Conservation (phyloP, 176 grass and related monocot species). For the Ampelocalamus luodianensis region DNA sequence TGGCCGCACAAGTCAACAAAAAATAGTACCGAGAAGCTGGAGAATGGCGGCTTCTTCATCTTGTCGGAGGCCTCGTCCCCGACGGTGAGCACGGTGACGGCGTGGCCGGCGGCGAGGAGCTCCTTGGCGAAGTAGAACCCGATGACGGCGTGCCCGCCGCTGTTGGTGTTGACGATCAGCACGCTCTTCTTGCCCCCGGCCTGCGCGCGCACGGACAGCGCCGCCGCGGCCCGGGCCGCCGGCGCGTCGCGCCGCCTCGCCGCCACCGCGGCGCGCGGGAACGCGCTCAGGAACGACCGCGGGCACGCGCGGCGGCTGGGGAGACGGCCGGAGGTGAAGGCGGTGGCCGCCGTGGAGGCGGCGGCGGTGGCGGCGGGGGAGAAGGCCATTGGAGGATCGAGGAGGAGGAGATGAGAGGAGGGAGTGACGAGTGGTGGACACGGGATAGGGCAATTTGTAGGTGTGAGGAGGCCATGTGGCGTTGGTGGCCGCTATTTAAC, state of each 20-base stretch:
- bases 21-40: conserved; percentile 55
- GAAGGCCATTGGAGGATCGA: conserved; percentile 27
- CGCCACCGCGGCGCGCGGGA: conserved; percentile 13
- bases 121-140: conserved; percentile 86
- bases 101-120: conserved; percentile 70
- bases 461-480: not conserved
- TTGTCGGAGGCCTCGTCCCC: conserved; percentile 82
- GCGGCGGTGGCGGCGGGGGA: conserved; percentile 7
- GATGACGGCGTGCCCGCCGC: conserved; percentile 86
- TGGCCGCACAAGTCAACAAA: too few species aligned
- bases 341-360: not conserved
- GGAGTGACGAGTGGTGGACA: conserved; percentile 42
- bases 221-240: not conserved
- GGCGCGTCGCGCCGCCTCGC: not conserved
- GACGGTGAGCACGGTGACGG: conserved; percentile 87
- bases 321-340: too few species aligned
- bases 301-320: too few species aligned
- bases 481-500: conserved; percentile 29
- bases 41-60: conserved; percentile 97
- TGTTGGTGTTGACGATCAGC: conserved; percentile 76
- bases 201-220: conserved; percentile 24
- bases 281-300: not conserved
- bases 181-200: conserved; percentile 70
- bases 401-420: not conserved
- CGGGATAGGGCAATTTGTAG: conserved; percentile 24